Evolutionary conservation across 495 filamentous ascomycete species (phyloP).

Genomic region (Tuber melanosporum): DNA sequence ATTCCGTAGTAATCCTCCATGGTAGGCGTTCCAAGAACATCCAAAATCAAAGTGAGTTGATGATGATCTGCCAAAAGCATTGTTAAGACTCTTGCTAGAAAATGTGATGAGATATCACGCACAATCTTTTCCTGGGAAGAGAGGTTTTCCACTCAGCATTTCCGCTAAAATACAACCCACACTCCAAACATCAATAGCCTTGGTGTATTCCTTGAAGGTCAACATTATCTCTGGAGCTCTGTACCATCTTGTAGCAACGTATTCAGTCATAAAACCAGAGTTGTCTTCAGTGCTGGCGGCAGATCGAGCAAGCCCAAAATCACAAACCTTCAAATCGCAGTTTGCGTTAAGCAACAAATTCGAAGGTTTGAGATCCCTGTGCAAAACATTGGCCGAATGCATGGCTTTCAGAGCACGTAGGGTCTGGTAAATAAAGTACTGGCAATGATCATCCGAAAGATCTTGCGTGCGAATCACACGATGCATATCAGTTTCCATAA

Average conservation of each 20-base stretch:
- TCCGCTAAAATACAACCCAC: conserved; percentile 99
- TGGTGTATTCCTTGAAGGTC: conserved; percentile 99
- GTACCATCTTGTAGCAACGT: conserved; percentile 98
- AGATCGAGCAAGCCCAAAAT: conserved; percentile 91
- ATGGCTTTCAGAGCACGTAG: conserved; percentile 96
- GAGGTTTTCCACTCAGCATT: conserved; percentile 97
- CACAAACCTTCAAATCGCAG: conserved; percentile 97
- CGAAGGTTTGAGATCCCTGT: conserved; percentile 94
- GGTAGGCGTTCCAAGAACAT: conserved; percentile 95
- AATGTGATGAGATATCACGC: conserved; percentile 44
- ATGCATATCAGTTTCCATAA: conserved; percentile 99
- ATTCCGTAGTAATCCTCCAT: conserved; percentile 99
- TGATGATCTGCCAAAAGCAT: conserved; percentile 67
- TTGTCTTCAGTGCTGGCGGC: conserved; percentile 95
- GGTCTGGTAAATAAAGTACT: conserved; percentile 99
- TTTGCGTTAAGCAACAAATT: conserved; percentile 97
- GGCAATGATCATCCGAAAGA: conserved; percentile 96
- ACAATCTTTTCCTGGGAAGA: conserved; percentile 99
- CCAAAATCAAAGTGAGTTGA: conserved; percentile 93
- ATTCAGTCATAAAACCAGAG: conserved; percentile 99
- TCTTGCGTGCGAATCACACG: conserved; percentile 98
- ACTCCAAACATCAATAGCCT: conserved; percentile 99
- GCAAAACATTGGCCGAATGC: conserved; percentile 97
- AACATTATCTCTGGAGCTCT: conserved; percentile 99
- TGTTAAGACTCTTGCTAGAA: conserved; percentile 1